Conservation (phyloP, 2,329 filamentous ascomycete genomes). For the Epichloe uncinata region DNA sequence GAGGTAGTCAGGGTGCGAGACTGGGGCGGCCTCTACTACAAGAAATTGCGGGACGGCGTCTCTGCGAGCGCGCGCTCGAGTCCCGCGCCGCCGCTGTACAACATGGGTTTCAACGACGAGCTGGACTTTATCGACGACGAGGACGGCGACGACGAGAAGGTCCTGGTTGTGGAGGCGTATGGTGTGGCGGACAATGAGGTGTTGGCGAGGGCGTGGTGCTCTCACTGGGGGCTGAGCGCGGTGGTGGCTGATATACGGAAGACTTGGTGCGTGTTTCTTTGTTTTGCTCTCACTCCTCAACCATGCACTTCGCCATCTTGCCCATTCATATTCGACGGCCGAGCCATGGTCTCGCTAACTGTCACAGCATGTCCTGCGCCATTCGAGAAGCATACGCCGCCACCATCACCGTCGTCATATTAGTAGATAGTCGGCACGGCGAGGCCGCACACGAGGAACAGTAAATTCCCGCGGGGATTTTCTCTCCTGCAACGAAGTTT, state of each 20-base stretch:
- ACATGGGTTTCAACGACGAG: slow-evolving; percentile 9
- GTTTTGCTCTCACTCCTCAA: not conserved
- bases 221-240: slow-evolving; percentile 60
- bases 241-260: slow-evolving; percentile 54
- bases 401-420: slow-evolving; percentile 57
- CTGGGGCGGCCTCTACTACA: slow-evolving; percentile 41
- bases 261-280: slow-evolving; percentile 45
- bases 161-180: slow-evolving; percentile 60
- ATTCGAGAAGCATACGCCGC: slow-evolving; percentile 65
- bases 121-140: slow-evolving; percentile 14
- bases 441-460: slow-evolving; percentile 26
- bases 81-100: slow-evolving; percentile 16
- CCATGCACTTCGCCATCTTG: no score
- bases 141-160: slow-evolving; percentile 45
- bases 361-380: slow-evolving; percentile 52
- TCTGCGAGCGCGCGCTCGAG: slow-evolving; percentile 22
- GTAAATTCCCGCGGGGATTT: not conserved
- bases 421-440: slow-evolving; percentile 40
- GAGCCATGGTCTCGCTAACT: slow-evolving; percentile 5
- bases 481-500: not conserved
- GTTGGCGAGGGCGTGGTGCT: slow-evolving; percentile 63
- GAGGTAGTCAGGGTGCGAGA: slow-evolving; percentile 51
- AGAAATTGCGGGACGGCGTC: slow-evolving; percentile 9
- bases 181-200: slow-evolving; percentile 66
- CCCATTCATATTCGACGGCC: not conserved